Evolutionary conservation across 257 asterid species (phyloP).

Genomic region (Rhazya stricta): DNA sequence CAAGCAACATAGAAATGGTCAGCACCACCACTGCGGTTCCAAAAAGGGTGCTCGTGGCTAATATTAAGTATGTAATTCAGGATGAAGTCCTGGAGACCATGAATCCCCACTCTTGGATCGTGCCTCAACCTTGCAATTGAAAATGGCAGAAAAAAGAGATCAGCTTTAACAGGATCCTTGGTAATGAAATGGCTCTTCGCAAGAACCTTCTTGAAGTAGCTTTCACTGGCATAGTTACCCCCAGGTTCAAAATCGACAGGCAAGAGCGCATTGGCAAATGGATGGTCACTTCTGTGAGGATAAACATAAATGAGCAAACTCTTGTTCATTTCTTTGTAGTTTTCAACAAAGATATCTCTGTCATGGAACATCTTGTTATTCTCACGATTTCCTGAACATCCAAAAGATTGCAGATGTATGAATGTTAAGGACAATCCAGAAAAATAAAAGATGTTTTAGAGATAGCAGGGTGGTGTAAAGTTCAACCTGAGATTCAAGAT

Average conservation of each 20-base stretch:
- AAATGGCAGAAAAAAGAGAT: conserved; percentile 76
- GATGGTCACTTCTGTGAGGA: conserved; percentile 57
- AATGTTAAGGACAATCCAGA: neutral
- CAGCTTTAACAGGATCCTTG: conserved; percentile 50
- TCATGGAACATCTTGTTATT: conserved; percentile 56
- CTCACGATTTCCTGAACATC: conserved; percentile 34
- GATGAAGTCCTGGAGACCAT: conserved; percentile 62
- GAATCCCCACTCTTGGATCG: conserved; percentile 61
- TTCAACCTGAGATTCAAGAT: neutral
- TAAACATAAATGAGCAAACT: conserved; percentile 62
- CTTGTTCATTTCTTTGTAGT: conserved; percentile 67
- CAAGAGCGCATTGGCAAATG: conserved; percentile 63
- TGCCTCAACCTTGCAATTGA: conserved; percentile 78
- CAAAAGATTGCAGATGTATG: conserved; percentile 10
- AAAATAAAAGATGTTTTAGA: neutral
- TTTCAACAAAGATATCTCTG: conserved; percentile 45
- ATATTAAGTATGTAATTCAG: conserved; percentile 51
- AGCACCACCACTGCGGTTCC: conserved; percentile 81
- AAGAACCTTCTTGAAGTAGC: conserved; percentile 82
- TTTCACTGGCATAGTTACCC: conserved; percentile 94
- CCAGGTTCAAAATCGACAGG: conserved; percentile 63
- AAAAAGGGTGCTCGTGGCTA: conserved; percentile 53
- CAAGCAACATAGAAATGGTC: conserved; percentile 93
- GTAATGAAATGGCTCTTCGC: conserved; percentile 66
- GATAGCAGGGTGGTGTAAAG: neutral